Conservation (phyloP, 805 yeast genomes). For the Pichia phayaonensis region DNA sequence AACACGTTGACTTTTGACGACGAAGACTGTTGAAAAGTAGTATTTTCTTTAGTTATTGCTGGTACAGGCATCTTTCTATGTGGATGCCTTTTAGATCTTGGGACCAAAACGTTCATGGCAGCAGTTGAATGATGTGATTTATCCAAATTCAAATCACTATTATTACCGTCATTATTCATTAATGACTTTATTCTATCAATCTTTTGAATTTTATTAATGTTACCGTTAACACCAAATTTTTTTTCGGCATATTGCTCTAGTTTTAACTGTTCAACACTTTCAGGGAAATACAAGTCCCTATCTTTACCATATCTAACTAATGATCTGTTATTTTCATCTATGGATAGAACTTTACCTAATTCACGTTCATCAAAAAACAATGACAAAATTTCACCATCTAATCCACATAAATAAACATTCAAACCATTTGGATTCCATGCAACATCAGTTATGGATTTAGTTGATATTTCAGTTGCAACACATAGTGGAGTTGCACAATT, state of each 20-base stretch:
- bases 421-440: conserved; percentile 84
- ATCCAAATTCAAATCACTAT: neutral
- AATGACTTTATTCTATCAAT: conserved; percentile 33
- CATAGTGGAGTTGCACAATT: conserved; percentile 66
- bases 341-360: conserved; percentile 52
- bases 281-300: conserved; percentile 81
- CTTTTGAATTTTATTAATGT: neutral
- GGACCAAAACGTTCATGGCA: conserved; percentile 21
- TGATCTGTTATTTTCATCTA: conserved; percentile 59
- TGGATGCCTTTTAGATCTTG: conserved; percentile 28
- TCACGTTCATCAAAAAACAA: conserved; percentile 57
- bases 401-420: conserved; percentile 63
- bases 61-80: conserved; percentile 19
- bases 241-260: conserved; percentile 57
- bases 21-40: neutral
- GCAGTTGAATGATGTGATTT: conserved; percentile 1
- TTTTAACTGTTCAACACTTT: conserved; percentile 68
- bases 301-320: conserved; percentile 83
- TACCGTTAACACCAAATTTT: neutral
- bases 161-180: conserved; percentile 25
- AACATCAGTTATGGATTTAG: conserved; percentile 78
- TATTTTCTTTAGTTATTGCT: neutral
- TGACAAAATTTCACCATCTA: conserved; percentile 76
- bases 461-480: conserved; percentile 68
- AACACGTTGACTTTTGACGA: conserved; percentile 10